Percentiles rank a stretch among this genome's conserved stretches.
Evolutionary conservation across 139 green algal genomes (phyloP).

Genomic region (Nannochloris sp.): DNA sequence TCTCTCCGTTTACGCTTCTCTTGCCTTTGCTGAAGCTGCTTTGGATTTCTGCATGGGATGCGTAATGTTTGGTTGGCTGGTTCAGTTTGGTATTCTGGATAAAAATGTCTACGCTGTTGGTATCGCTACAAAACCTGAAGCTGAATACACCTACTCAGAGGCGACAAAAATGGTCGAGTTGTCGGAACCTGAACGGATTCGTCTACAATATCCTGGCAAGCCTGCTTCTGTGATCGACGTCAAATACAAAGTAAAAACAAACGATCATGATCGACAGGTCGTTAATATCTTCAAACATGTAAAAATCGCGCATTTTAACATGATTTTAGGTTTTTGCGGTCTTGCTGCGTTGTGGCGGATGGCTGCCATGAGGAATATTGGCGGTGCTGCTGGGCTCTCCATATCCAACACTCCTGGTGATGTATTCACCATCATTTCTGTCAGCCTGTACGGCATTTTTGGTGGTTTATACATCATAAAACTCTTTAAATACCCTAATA

Average conservation of each 20-base stretch:
- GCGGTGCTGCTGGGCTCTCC: neutral
- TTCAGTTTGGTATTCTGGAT: constrained; percentile 3
- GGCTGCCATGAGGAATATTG: neutral
- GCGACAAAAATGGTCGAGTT: constrained; percentile 2
- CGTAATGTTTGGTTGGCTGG: constrained; percentile 3
- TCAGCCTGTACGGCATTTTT: neutral
- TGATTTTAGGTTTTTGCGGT: neutral
- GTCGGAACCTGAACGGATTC: neutral
- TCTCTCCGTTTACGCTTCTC: neutral
- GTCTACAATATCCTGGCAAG: neutral
- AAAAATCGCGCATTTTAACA: constrained; percentile 9
- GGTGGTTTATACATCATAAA: neutral
- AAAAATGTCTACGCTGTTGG: neutral
- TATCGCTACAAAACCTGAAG: constrained; percentile 1
- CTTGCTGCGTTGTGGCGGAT: constrained; percentile 9
- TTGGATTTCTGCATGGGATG: constrained; percentile 20
- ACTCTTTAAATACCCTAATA: neutral
- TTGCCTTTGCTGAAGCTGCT: neutral
- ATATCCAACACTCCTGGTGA: neutral
- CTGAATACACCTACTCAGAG: neutral
- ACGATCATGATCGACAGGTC: neutral
- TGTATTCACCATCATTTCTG: constrained; percentile 1
- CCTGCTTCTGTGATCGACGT: neutral
- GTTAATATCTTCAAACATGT: constrained; percentile 2
- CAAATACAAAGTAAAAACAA: constrained; percentile 14